phyloP scores from a whole-genome alignment of 139 green algal species.

The Spirogloea muscicola region DNA sequence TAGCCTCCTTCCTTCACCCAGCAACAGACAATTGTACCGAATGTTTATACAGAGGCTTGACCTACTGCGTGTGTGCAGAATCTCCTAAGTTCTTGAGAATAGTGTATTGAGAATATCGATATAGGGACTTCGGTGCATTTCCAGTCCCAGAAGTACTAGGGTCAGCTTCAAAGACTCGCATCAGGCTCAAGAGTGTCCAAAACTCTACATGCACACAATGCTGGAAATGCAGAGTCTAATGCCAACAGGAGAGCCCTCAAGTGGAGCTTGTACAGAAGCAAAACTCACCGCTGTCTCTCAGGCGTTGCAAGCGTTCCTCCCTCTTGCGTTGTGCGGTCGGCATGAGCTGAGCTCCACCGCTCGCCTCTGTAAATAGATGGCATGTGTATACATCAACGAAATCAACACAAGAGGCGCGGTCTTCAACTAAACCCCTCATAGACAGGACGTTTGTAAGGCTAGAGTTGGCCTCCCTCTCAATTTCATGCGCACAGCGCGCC shows the following conservation, averaged over 20 bases:
- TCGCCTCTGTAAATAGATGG: background rate
- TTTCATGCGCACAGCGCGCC: no score
- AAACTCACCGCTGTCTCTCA: constrained; percentile 42
- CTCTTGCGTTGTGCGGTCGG: constrained; percentile 17
- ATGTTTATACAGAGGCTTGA: background rate
- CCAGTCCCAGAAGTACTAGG: no score
- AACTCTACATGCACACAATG: background rate
- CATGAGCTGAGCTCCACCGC: background rate
- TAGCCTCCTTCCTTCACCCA: background rate
- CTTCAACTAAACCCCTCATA: no score
- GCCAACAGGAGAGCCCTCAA: background rate
- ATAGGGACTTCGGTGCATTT: no score
- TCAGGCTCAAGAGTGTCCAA: background rate
- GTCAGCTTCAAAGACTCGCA: background rate
- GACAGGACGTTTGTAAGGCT: no score
- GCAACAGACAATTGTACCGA: background rate
- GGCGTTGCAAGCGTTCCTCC: constrained; percentile 34
- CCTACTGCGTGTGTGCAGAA: background rate
- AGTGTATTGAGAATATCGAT: no score
- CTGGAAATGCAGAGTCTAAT: background rate
- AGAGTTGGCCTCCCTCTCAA: no score
- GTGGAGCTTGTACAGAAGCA: background rate
- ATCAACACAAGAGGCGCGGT: no score
- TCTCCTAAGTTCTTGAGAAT: background rate
- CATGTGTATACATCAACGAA: no score